phyloP scores from a whole-genome alignment of 139 green algal species.

The Dunaliella primolecta region DNA sequence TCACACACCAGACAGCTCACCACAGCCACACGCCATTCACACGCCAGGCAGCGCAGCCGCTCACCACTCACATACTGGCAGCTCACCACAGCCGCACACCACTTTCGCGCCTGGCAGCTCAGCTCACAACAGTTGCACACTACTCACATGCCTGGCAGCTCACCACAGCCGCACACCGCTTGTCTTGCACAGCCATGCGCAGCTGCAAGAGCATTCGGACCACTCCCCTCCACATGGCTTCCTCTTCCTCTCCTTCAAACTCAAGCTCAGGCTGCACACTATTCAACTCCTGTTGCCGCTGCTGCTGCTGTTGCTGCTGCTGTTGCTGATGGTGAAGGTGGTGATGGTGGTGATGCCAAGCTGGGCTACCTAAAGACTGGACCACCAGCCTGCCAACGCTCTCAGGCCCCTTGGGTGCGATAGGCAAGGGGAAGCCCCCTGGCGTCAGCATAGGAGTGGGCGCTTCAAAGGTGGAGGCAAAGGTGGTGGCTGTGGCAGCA shows the following conservation, averaged over 20 bases:
- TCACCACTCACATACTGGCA: too few species aligned
- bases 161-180: slow-evolving; percentile 36
- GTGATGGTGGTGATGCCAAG: slow-evolving; percentile 26
- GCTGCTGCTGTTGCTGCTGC: background rate
- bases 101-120: too few species aligned
- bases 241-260: slow-evolving; percentile 13
- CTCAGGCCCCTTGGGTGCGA: slow-evolving; percentile 14
- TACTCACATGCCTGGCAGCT: slow-evolving; percentile 45
- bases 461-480: background rate
- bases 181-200: slow-evolving; percentile 24
- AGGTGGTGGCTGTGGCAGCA: background rate
- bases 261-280: too few species aligned
- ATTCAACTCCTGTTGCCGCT: background rate
- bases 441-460: background rate
- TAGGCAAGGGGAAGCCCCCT: background rate
- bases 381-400: slow-evolving; percentile 52
- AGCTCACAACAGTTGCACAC: too few species aligned
- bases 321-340: background rate
- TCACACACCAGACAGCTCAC: too few species aligned
- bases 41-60: too few species aligned
- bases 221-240: background rate
- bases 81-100: too few species aligned
- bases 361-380: slow-evolving; percentile 42
- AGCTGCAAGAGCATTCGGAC: slow-evolving; percentile 26
- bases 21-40: too few species aligned